These are phyloP conservation scores for Anisogramma anomala DNA, from an alignment of 2,329 filamentous ascomycete species.

Conservation along the genomic window DNA sequence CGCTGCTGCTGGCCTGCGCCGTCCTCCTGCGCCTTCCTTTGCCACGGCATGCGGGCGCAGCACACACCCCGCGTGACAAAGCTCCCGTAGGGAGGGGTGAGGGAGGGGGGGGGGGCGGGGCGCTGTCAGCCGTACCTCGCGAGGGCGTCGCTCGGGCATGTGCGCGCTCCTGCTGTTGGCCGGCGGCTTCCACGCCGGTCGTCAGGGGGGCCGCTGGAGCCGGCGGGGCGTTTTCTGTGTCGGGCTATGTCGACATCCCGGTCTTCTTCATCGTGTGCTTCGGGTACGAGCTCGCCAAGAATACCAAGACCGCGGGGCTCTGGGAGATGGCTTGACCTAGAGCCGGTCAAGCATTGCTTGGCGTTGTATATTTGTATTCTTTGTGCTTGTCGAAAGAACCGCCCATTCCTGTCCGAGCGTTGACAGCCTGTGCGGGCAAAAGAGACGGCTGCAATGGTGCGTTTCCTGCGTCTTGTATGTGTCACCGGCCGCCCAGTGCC, in stretches of 20 bases:
- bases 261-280: conserved; percentile 20
- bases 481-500: too few relatives aligned
- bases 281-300: conserved; percentile 18
- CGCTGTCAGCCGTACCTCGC: conserved; percentile 6
- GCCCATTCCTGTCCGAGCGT: too few relatives aligned
- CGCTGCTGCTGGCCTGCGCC: conserved; percentile 22
- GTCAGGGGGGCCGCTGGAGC: conserved; percentile 10
- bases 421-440: too few relatives aligned
- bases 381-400: conserved; percentile 7
- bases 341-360: too few relatives aligned
- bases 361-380: conserved; percentile 20
- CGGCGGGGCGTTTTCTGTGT: conserved; percentile 20
- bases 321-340: too few relatives aligned
- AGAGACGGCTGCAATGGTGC: too few relatives aligned
- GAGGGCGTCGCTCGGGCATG: conserved; percentile 1
- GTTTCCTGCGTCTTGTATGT: too few relatives aligned
- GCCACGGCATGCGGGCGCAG: conserved; percentile 19
- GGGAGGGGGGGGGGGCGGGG: conserved; percentile 2
- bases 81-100: too few relatives aligned
- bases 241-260: conserved; percentile 21
- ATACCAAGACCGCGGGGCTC: conserved; percentile 19
- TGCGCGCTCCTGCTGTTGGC: conserved; percentile 8
- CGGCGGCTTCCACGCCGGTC: conserved; percentile 7
- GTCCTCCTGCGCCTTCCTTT: conserved; percentile 22
- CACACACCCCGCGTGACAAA: conserved; percentile 14